Evolutionary conservation across 225 moss, liverwort and hornwort genomes (phyloP), one percentile per base, ranked within the genome.

Genomic region (Polytrichum commune): DNA sequence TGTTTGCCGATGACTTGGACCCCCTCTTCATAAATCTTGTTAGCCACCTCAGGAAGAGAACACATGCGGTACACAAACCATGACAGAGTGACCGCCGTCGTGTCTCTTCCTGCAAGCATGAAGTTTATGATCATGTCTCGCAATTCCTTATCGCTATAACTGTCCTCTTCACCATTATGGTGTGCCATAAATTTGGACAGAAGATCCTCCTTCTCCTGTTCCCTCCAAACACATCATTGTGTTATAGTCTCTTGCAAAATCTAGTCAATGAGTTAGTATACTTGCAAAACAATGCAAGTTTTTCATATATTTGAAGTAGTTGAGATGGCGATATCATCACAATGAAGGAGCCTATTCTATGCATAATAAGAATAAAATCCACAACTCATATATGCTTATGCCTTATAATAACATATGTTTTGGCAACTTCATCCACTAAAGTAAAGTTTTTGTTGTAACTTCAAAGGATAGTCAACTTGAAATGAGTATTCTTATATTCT

Each of bases 101-200:
- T 97, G 80, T 97, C 96, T 65, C 93, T 85, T 7, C 93, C 93
- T 1, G 93, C 96, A 53, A 97, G 83, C 81, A 97, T 78, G 69
- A 93, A 97, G 72, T 87, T 92, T 27, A 93, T 55, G 25, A 86
- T 72, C 30, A 85, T 80, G 68, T 93, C 89, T n/a, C 92, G 90
- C 77, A 93, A 68, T n/a, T 79, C 81, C 62, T 66, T 78, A 58
- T 92, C 86, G 57, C 6, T 78, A 73, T 89, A 92, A 32, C 35
- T 74, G 13, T 86, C 72, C 65, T 77, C 86, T 19, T 25, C 29
- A 22, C 76, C 80, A 4, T 60, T 78, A 4, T 55, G 54, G 5
- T 82, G 29, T 20, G 77, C 38, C 92, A 93, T 93, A 67, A 92
- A 93, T 58, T 90, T 84, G 26, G 96, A 93, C 33, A 97, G 72